phyloP scores from a whole-genome alignment of 371 early-diverging fungal species.

The Blakeslea trispora region DNA sequence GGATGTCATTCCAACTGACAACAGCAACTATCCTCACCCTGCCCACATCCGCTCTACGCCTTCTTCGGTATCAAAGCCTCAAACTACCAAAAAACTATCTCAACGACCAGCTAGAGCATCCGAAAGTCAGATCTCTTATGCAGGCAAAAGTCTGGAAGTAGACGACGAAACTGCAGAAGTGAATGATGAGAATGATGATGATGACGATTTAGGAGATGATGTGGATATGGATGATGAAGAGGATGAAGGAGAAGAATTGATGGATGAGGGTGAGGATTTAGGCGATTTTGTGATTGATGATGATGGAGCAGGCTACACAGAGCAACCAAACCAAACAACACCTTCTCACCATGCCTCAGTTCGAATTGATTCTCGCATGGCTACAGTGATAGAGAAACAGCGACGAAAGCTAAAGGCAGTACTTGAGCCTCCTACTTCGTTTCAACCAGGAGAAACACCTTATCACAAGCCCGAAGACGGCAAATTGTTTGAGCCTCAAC shows the following conservation, averaged over 20 bases:
- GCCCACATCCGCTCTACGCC: slow-evolving; percentile 4
- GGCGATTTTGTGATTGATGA: slow-evolving; percentile 85
- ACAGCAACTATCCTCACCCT: slow-evolving; percentile 34
- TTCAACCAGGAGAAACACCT: slow-evolving; percentile 64
- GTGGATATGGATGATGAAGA: slow-evolving; percentile 16
- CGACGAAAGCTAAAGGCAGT: slow-evolving; percentile 13
- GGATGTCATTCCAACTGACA: slow-evolving; percentile 46
- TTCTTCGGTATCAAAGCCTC: not conserved
- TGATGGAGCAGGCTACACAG: slow-evolving; percentile 75
- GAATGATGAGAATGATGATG: slow-evolving; percentile 35
- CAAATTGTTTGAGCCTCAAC: slow-evolving; percentile 35
- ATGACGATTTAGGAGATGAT: not conserved
- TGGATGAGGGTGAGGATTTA: slow-evolving; percentile 39
- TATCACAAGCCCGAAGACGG: slow-evolving; percentile 26
- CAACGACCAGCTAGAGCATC: not conserved
- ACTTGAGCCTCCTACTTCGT: slow-evolving; percentile 35
- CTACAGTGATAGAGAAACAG: not conserved
- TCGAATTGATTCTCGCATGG: not conserved
- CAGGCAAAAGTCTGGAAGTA: not conserved
- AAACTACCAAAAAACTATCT: not conserved
- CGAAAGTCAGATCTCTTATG: not conserved
- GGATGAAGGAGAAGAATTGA: slow-evolving; percentile 15
- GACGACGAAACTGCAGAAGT: slow-evolving; percentile 8
- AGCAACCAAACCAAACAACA: slow-evolving; percentile 9
- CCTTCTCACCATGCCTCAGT: not conserved